phyloP scores from a whole-genome alignment of 495 filamentous ascomycete species.

The Collariella sp. region DNA sequence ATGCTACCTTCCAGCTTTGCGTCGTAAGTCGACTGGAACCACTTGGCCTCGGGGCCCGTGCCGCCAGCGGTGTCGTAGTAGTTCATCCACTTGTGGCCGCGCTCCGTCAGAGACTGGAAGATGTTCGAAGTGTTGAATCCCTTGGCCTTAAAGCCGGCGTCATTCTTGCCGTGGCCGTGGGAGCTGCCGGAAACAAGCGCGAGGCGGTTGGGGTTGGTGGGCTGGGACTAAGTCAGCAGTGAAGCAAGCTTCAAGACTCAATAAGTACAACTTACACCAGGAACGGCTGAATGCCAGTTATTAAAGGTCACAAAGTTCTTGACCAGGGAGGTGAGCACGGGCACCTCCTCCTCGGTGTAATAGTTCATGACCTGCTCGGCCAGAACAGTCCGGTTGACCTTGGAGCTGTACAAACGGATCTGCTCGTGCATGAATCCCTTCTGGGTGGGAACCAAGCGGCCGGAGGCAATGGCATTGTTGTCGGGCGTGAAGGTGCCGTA shows the following conservation, averaged over 20 bases:
- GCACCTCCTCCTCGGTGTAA: conserved; percentile 43
- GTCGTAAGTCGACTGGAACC: conserved; percentile 34
- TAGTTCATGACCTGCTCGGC: conserved; percentile 44
- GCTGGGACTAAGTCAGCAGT: conserved; percentile 17
- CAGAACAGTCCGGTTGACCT: conserved; percentile 27
- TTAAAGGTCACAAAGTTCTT: conserved; percentile 46
- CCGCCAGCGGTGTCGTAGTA: conserved; percentile 24
- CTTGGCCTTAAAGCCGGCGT: conserved; percentile 33
- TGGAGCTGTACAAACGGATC: conserved; percentile 28
- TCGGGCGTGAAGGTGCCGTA: conserved; percentile 38
- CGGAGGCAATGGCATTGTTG: conserved; percentile 30
- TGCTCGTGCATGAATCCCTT: conserved; percentile 46
- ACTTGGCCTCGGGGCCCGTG: conserved; percentile 23
- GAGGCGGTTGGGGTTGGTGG: conserved; percentile 43
- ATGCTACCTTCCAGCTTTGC: conserved; percentile 9
- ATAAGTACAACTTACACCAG: conserved; percentile 25
- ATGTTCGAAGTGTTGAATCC: conserved; percentile 37
- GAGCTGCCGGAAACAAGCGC: conserved; percentile 42
- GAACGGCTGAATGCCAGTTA: conserved; percentile 44
- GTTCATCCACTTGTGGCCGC: conserved; percentile 41
- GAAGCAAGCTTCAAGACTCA: too few relatives aligned
- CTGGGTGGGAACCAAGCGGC: conserved; percentile 24
- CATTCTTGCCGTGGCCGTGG: conserved; percentile 41
- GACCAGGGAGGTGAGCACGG: conserved; percentile 39
- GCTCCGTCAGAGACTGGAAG: conserved; percentile 42